Conservation (phyloP, 257 asterid species). For the Rauvolfia tetraphylla region DNA sequence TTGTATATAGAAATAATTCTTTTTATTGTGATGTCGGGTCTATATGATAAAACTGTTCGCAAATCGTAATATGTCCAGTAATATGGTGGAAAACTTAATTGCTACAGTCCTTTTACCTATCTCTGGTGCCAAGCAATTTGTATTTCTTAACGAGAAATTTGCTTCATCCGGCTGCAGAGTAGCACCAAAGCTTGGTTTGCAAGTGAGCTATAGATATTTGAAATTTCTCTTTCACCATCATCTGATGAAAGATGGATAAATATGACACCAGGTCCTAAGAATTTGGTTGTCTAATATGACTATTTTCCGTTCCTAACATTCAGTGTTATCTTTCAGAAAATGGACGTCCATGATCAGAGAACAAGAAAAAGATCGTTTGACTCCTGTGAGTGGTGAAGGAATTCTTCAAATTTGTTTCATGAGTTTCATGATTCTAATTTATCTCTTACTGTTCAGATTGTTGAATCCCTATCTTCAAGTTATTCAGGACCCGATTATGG, state of each 20-base stretch:
- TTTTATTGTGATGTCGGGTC: not conserved
- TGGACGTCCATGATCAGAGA: constrained; percentile 90
- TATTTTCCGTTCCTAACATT: constrained; percentile 1
- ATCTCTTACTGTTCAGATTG: constrained; percentile 46
- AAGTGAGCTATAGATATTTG: not conserved
- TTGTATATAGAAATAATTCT: not conserved
- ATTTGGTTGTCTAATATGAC: not conserved
- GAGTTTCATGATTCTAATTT: constrained; percentile 29
- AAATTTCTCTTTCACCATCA: not conserved
- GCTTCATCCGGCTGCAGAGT: not conserved
- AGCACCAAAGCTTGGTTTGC: no score
- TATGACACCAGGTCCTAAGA: not conserved
- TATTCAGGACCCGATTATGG: constrained; percentile 90
- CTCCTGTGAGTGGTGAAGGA: constrained; percentile 65
- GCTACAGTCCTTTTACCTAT: not conserved
- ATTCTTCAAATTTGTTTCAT: constrained; percentile 12
- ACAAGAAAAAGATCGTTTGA: constrained; percentile 88
- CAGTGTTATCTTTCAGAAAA: constrained; percentile 50
- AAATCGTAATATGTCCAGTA: not conserved
- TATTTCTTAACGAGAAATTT: not conserved
- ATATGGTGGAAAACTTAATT: not conserved
- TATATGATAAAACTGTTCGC: not conserved
- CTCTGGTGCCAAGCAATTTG: not conserved
- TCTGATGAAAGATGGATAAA: not conserved
- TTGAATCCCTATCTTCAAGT: constrained; percentile 89